Evolutionary conservation across 257 asterid genomes (phyloP).

Genomic region (Solanum habrochaites): DNA sequence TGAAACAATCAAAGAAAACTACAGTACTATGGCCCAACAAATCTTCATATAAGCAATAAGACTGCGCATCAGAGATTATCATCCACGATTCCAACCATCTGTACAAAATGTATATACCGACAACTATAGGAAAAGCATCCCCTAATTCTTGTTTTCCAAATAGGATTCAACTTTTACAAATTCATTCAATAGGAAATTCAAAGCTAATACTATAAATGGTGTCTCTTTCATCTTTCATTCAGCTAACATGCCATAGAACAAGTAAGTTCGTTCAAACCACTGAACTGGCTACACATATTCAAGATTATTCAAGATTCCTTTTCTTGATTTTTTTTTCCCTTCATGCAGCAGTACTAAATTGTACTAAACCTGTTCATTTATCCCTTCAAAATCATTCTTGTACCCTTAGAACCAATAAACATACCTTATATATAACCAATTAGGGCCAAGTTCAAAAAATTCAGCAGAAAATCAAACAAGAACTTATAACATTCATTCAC

Average conservation of each 20-base stretch:
- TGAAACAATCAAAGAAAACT: neutral
- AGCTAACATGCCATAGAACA: neutral
- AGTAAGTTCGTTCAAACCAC: neutral
- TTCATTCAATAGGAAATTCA: neutral
- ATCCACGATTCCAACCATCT: neutral
- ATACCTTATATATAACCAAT: neutral
- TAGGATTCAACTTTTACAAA: neutral
- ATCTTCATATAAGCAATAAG: neutral
- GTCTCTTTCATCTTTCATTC: neutral
- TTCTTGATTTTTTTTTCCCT: neutral
- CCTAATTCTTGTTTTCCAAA: neutral
- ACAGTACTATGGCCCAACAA: neutral
- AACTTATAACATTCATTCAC: neutral
- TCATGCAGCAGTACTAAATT: neutral
- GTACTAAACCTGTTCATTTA: neutral
- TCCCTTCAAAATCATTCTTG: neutral
- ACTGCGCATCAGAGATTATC: neutral
- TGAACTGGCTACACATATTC: neutral
- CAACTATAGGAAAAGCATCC: neutral
- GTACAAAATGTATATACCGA: neutral
- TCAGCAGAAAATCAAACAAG: neutral
- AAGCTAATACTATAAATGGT: neutral
- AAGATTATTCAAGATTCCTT: neutral
- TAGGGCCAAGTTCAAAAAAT: neutral
- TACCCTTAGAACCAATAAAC: neutral